phyloP scores from a whole-genome alignment of 2,329 filamentous ascomycete genomes.

The Metarhizium album region DNA sequence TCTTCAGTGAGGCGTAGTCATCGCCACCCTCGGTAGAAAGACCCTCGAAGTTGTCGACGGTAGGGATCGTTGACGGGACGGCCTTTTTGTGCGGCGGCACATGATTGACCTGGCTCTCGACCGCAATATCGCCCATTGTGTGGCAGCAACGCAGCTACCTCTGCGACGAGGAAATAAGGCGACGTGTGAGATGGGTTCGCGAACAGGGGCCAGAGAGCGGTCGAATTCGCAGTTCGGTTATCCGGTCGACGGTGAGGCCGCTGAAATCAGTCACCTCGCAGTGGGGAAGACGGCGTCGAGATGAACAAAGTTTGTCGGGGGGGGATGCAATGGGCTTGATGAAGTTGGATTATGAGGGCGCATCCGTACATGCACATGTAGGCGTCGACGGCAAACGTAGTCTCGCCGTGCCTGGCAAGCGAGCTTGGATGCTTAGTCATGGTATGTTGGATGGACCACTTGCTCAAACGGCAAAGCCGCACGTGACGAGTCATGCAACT shows the following conservation, averaged over 20 bases:
- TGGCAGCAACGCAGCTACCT: conserved; percentile 1
- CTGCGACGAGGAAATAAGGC: not conserved
- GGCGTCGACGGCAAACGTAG: conserved; percentile 5
- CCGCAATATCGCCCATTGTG: conserved; percentile 75
- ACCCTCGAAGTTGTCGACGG: conserved; percentile 83
- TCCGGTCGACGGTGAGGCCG: not conserved
- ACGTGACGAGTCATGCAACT: conserved; percentile 2
- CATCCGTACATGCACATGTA: not conserved
- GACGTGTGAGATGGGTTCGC: not conserved
- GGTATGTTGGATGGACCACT: not conserved
- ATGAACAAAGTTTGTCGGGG: not conserved
- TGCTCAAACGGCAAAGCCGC: not conserved
- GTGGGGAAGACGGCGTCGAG: not conserved
- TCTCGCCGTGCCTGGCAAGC: not conserved
- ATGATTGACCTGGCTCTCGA: conserved; percentile 69
- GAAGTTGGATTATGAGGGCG: not conserved
- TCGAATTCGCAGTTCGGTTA: not conserved
- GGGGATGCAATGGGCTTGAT: not conserved
- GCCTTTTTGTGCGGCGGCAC: conserved; percentile 72
- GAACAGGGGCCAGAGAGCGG: not conserved
- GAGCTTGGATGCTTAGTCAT: conserved; percentile 6
- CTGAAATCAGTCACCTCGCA: not conserved
- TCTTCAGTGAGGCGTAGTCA: conserved; percentile 92
- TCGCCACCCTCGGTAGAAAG: conserved; percentile 71
- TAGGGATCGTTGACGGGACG: conserved; percentile 70